phyloP scores from a whole-genome alignment of 768 basidiomycete genomes.

The Xerocomellus chrysenteron region DNA sequence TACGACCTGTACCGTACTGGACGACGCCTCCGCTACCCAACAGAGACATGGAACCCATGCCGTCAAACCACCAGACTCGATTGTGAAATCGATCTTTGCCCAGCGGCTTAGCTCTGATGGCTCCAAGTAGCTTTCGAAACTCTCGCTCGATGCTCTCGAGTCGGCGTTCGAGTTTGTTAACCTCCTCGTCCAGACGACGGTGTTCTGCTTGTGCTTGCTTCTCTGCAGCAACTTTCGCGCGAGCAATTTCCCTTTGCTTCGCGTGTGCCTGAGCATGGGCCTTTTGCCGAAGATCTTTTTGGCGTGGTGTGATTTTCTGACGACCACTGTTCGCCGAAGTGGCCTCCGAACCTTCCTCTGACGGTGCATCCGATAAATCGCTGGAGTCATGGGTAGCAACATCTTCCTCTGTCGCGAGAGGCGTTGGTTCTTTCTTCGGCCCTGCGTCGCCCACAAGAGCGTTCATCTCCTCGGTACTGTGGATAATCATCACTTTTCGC shows the following conservation, averaged over 20 bases:
- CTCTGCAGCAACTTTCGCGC: constrained; percentile 73
- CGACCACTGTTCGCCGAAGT: constrained; percentile 42
- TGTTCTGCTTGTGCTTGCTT: constrained; percentile 84
- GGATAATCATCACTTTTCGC: constrained; percentile 14
- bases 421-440: constrained; percentile 45
- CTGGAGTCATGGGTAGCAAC: constrained; percentile 62
- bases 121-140: constrained; percentile 85
- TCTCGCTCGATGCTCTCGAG: constrained; percentile 90
- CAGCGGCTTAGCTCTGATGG: constrained; percentile 82
- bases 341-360: constrained; percentile 63
- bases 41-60: constrained; percentile 81
- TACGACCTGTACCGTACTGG: constrained; percentile 82
- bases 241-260: constrained; percentile 78
- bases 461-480: constrained; percentile 73
- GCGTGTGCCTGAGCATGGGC: constrained; percentile 59
- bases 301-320: constrained; percentile 47
- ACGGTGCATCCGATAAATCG: constrained; percentile 68
- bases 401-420: constrained; percentile 50
- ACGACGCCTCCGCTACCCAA: constrained; percentile 76
- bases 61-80: constrained; percentile 98
- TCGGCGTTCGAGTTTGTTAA: constrained; percentile 75
- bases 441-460: constrained; percentile 54
- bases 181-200: constrained; percentile 84
- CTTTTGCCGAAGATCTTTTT: constrained; percentile 52
- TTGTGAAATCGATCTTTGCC: constrained; percentile 95